Evolutionary conservation across 129 eudicot genomes (phyloP).

Genomic region (Ambrosia artemisiifolia): DNA sequence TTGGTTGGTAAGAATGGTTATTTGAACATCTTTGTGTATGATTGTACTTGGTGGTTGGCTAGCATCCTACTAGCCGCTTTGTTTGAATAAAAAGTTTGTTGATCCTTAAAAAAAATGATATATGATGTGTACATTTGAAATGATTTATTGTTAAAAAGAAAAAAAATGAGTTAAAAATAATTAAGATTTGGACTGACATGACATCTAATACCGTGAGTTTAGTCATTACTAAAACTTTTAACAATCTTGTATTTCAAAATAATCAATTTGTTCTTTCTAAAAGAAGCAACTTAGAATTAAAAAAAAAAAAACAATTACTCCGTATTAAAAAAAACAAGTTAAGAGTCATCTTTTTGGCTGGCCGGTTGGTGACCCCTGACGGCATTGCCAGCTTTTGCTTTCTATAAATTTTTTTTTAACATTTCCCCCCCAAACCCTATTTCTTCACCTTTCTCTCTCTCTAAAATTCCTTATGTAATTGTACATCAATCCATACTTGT

Average conservation of each 20-base stretch:
- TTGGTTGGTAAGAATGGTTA: no score
- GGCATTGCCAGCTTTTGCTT: conserved; percentile 37
- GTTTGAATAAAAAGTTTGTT: no score
- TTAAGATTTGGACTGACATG: no score
- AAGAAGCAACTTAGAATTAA: background rate
- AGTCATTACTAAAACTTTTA: no score
- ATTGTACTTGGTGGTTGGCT: no score
- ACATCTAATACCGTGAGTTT: no score
- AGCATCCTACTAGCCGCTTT: no score
- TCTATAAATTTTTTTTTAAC: conserved; percentile 7
- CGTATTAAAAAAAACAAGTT: conserved; percentile 1
- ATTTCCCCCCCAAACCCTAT: conserved; percentile 14
- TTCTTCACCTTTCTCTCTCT: conserved; percentile 9
- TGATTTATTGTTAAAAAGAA: no score
- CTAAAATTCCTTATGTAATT: background rate
- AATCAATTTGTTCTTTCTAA: background rate
- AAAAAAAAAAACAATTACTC: background rate
- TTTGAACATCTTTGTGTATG: no score
- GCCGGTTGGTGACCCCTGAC: conserved; percentile 37
- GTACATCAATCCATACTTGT: background rate
- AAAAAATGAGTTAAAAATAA: no score
- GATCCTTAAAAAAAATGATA: no score
- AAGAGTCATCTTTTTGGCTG: conserved; percentile 30
- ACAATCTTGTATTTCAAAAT: background rate
- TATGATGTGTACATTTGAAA: no score